A percentile compares a stretch with the other conserved stretches of the same genome.
phyloP scores from a whole-genome alignment of 2,329 filamentous ascomycete genomes.

The Drechmeria coniospora region DNA sequence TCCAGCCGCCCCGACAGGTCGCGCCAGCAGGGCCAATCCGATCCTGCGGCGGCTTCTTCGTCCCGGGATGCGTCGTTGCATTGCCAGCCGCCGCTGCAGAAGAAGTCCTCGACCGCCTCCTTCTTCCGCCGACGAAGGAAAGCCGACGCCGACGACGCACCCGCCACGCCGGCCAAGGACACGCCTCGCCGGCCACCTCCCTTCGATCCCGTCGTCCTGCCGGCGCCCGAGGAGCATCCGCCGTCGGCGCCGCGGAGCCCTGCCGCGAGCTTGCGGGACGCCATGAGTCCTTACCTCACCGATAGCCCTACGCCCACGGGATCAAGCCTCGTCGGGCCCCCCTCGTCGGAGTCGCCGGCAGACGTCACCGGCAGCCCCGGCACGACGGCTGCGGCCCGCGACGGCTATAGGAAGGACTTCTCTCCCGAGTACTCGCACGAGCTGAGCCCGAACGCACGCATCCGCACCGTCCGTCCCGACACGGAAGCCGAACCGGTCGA shows the following conservation, averaged over 20 bases:
- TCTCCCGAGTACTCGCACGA: slow-evolving; percentile 67
- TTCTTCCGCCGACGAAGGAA: slow-evolving; percentile 93
- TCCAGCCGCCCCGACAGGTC: slow-evolving; percentile 21
- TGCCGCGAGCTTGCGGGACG: slow-evolving; percentile 66
- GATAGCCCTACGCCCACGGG: slow-evolving; percentile 13
- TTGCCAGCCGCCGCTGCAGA: slow-evolving; percentile 48
- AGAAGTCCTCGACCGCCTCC: slow-evolving; percentile 84
- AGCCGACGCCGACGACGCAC: slow-evolving; percentile 58
- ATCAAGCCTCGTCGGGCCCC: slow-evolving; percentile 11
- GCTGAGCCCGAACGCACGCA: slow-evolving; percentile 55
- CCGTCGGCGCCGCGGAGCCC: slow-evolving; percentile 34
- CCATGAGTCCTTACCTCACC: slow-evolving; percentile 70
- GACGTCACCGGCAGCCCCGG: slow-evolving; percentile 11
- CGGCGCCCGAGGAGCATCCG: slow-evolving; percentile 13
- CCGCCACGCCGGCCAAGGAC: slow-evolving; percentile 38
- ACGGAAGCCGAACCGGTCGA: slow-evolving; percentile 14
- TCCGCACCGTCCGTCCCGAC: slow-evolving; percentile 43
- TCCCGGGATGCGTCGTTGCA: slow-evolving; percentile 30
- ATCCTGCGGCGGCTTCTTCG: slow-evolving; percentile 30
- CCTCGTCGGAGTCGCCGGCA: slow-evolving; percentile 6
- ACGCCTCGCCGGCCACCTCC: slow-evolving; percentile 24
- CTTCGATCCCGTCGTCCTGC: slow-evolving; percentile 18
- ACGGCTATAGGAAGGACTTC: slow-evolving; percentile 43
- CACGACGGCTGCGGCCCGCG: too few species aligned
- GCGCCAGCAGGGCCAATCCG: slow-evolving; percentile 25